These are phyloP conservation scores for Sporothrix dimorphospora DNA, from an alignment of 2,329 filamentous ascomycete species.

Conservation along the genomic window DNA sequence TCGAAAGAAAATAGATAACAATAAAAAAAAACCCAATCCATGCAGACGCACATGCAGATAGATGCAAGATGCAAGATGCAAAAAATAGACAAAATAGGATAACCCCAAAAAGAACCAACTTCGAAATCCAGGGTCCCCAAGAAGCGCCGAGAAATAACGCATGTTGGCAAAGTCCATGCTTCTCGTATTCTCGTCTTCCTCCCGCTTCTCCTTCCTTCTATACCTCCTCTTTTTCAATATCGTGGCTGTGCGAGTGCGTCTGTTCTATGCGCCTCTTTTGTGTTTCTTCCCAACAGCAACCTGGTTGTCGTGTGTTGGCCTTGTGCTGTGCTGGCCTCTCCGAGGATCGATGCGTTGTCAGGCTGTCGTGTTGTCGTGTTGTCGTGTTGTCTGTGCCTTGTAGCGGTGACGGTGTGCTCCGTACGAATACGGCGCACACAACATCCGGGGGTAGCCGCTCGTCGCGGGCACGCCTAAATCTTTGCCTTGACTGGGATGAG, in stretches of 20 bases:
- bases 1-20: background rate
- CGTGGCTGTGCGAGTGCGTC: background rate
- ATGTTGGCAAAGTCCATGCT: background rate
- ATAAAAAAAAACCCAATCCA: background rate
- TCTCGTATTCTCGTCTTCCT: background rate
- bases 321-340: background rate
- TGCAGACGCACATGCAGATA: slow-evolving; percentile 15
- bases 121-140: background rate
- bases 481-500: slow-evolving; percentile 57
- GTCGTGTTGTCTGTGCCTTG: background rate
- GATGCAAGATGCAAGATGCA: background rate
- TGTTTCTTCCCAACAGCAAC: background rate
- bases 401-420: background rate
- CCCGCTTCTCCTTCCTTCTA: background rate
- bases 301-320: background rate
- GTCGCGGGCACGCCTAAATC: slow-evolving; percentile 43
- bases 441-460: background rate
- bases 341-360: background rate
- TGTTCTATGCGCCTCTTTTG: background rate
- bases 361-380: background rate
- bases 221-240: background rate
- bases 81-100: background rate
- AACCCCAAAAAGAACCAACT: background rate
- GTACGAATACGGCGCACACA: background rate
- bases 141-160: background rate